Percentiles rank a stretch among this genome's conserved stretches.
Evolutionary conservation across 2,329 filamentous ascomycete species (phyloP).

Genomic region (Diaporthe sp.): DNA sequence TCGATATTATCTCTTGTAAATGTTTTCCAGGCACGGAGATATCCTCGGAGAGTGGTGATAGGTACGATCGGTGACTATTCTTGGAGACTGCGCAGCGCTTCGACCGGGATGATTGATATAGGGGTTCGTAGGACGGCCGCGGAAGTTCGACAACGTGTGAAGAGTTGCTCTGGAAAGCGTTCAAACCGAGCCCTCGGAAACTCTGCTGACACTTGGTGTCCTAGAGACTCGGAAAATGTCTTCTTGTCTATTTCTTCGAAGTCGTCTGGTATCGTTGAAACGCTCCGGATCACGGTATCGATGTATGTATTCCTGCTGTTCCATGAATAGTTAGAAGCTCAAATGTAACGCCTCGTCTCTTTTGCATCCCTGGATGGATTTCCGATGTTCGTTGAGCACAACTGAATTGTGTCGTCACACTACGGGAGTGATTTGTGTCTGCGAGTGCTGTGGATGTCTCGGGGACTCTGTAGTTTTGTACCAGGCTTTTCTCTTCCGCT

Average conservation of each 20-base stretch:
- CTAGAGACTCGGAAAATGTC: not conserved
- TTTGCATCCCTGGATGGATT: accelerated
- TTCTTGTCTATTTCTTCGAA: not conserved
- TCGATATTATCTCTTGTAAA: not conserved
- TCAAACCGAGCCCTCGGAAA: too few relatives aligned
- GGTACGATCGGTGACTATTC: not conserved
- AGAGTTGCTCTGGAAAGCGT: not conserved
- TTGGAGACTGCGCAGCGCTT: not conserved
- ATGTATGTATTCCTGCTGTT: not conserved
- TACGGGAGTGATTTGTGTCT: not conserved
- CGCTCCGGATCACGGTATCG: too few relatives aligned
- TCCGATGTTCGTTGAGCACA: not conserved
- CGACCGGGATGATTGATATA: not conserved
- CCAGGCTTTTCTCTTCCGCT: not conserved
- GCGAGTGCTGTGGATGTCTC: not conserved
- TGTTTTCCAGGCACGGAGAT: not conserved
- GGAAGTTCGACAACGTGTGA: not conserved
- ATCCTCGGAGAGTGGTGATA: not conserved
- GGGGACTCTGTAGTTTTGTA: not conserved
- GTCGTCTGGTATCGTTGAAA: not conserved
- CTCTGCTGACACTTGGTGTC: too few relatives aligned
- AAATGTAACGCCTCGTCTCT: not conserved
- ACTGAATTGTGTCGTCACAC: too few relatives aligned
- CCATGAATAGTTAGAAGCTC: not conserved
- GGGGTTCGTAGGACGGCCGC: not conserved